Evolutionary conservation across 441 rosid genomes (phyloP).

Genomic region (Syzygium syzygioides): DNA sequence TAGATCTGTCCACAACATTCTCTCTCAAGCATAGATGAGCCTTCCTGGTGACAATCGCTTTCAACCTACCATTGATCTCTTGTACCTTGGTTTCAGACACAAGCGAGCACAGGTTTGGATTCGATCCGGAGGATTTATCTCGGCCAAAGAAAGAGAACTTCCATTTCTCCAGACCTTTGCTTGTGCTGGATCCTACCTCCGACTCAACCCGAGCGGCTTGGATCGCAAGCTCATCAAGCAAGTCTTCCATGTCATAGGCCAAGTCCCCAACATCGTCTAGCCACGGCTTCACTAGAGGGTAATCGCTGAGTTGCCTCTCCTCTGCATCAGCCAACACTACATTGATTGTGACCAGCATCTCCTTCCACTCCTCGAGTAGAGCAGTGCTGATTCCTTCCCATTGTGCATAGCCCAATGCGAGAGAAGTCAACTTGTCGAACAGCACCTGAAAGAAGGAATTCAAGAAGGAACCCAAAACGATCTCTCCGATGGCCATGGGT

Average conservation of each 20-base stretch:
- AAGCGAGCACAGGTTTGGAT: fast-evolving
- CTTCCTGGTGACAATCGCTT: fast-evolving
- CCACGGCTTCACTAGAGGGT: fast-evolving
- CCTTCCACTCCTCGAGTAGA: fast-evolving
- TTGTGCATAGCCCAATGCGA: neutral
- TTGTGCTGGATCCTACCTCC: neutral
- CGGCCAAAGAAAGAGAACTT: neutral
- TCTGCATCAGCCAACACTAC: fast-evolving
- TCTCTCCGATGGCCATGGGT: neutral
- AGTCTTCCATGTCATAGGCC: neutral
- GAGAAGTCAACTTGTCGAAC: neutral
- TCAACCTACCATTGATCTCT: neutral
- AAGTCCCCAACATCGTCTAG: neutral
- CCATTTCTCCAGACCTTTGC: fast-evolving
- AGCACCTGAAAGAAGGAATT: neutral
- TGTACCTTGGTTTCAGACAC: neutral
- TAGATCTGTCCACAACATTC: fast-evolving
- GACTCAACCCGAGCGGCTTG: fast-evolving
- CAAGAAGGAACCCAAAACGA: neutral
- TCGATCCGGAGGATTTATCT: too few relatives aligned
- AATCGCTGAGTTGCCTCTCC: fast-evolving
- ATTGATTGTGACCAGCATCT: fast-evolving
- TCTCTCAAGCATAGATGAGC: fast-evolving
- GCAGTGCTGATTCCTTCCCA: fast-evolving
- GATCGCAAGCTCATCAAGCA: neutral